Evolutionary conservation across 2,329 filamentous ascomycete species (phyloP), one percentile per base, ranked within the genome.

Genomic region (Sarocladiaceae sp.): DNA sequence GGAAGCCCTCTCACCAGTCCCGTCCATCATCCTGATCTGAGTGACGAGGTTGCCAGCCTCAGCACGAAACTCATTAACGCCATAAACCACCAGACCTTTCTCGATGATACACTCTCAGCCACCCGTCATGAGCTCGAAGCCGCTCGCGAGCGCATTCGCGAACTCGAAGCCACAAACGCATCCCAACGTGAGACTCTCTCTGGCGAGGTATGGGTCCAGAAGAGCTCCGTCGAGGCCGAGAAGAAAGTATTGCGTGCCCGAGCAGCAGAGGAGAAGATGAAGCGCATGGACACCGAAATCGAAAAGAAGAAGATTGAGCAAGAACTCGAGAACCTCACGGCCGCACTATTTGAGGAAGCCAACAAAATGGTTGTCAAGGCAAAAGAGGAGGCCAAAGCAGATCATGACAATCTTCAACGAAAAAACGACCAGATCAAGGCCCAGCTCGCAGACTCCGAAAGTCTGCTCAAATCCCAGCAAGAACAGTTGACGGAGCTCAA

Each of bases 11-110:
- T 58, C 47, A 47, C 56, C 32, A 57, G 55, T 33, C 60, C 65
- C 1, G 55, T 57, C 6, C 72, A 69, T 34, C 74, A 79, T 48
- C 74, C 76, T 4, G 78, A 79, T 46, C 65, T 81, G 18, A 74
- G 74, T 51, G 70, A 77, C 47, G 93, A 97, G 65, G 88, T 98
- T 21, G 87, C 91, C 6, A 82, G 87, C 6, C 72, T 98, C 24
- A 97, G 89, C 66, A 91, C 89, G 40, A 98, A 98, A 64, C 80
- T 98, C 50, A 91, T 98, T 55, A 91, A 93, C 58, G 91, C 93
- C 34, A 96, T 98, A 66, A 98, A 98, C 61, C 85, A 95, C 63
- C 90, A 96, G 64, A 96, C 90, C 6, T 83, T 78, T 18, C 76
- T 98, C 34, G 93, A 97, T 63, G 93, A 98, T 63, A 86, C 81